phyloP scores from a whole-genome alignment of 164 flowering plant genomes.

The Hamamelis virginiana region DNA sequence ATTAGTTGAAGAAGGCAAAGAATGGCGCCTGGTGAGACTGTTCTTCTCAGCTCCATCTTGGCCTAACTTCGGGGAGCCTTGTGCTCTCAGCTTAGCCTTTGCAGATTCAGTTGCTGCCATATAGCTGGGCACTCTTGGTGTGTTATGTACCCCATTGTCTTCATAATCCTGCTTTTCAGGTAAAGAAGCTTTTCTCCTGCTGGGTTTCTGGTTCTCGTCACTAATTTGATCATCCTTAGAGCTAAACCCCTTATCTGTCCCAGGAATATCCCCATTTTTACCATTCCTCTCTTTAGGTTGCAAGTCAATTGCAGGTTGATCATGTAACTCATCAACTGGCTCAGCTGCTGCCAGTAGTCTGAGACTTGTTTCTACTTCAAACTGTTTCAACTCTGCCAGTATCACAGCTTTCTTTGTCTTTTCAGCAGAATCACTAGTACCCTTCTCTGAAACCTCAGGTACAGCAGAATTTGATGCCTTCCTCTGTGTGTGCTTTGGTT shows the following conservation, averaged over 20 bases:
- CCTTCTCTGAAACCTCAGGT: slow-evolving; percentile 24
- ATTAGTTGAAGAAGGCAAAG: slow-evolving; percentile 43
- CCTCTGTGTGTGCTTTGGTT: slow-evolving; percentile 20
- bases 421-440: slow-evolving; percentile 6
- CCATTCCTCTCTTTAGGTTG: slow-evolving; percentile 6
- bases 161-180: slow-evolving; percentile 25
- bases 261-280: slow-evolving; percentile 6
- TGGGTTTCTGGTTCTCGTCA: not conserved
- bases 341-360: not conserved
- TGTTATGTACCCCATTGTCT: slow-evolving; percentile 27
- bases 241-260: not conserved
- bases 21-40: slow-evolving; percentile 45
- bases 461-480: slow-evolving; percentile 7
- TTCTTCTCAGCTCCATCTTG: slow-evolving; percentile 39
- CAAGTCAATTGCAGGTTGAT: slow-evolving; percentile 8
- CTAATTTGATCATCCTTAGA: slow-evolving; percentile 1
- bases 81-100: slow-evolving; percentile 55
- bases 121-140: slow-evolving; percentile 33
- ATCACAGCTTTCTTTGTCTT: slow-evolving; percentile 4
- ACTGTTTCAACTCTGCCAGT: slow-evolving; percentile 1
- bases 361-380: slow-evolving; percentile 12
- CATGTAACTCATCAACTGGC: slow-evolving; percentile 10
- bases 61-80: slow-evolving; percentile 36
- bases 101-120: slow-evolving; percentile 66
- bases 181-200: slow-evolving; percentile 24